A percentile compares a stretch with the other conserved stretches of the same genome.
These are phyloP conservation scores for Fusarium haematococcum DNA, from an alignment of 2,329 filamentous ascomycete species.

Conservation along the genomic window DNA sequence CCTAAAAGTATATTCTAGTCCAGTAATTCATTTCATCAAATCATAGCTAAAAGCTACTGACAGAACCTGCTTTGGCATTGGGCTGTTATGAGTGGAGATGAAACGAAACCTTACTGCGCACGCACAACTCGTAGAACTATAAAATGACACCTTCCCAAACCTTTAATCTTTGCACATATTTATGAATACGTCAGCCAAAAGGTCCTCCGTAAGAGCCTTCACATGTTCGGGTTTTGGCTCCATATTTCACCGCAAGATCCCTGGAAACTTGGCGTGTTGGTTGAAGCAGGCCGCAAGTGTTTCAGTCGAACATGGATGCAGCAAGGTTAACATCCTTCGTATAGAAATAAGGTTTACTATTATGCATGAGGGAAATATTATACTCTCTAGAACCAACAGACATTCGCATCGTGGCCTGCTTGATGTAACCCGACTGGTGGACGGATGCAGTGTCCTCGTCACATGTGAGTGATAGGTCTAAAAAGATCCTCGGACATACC, in stretches of 20 bases:
- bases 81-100: background rate
- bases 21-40: background rate
- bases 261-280: background rate
- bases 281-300: background rate
- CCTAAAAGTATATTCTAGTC: background rate
- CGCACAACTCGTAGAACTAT: background rate
- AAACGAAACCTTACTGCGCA: background rate
- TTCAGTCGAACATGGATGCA: background rate
- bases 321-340: background rate
- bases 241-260: background rate
- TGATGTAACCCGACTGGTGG: background rate
- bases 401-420: background rate
- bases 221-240: background rate
- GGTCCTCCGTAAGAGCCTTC: background rate
- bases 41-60: background rate
- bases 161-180: background rate
- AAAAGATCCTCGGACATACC: background rate
- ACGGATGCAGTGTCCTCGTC: background rate
- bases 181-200: background rate
- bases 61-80: background rate
- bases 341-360: background rate
- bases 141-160: background rate
- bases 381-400: background rate
- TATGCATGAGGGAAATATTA: background rate
- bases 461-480: background rate